Percentiles rank a stretch among this genome's conserved stretches.
Evolutionary conservation across 192 early-diverging fungal genomes (phyloP).

Genomic region (Mycoemilia scoparia): DNA sequence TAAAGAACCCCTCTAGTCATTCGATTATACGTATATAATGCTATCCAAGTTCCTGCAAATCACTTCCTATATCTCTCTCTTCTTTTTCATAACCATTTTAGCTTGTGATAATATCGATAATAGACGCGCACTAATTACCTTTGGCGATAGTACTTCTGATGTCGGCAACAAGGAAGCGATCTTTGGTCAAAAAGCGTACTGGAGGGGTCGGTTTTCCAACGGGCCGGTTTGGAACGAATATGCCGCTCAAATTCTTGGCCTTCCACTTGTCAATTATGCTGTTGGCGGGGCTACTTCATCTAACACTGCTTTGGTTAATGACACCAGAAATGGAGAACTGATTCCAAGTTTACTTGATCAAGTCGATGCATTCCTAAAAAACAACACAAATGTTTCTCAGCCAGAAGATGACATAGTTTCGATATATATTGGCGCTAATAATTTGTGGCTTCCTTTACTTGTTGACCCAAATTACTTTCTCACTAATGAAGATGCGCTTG

Average conservation of each 20-base stretch:
- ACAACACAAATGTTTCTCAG: slow-evolving; percentile 10
- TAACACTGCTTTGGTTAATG: slow-evolving; percentile 7
- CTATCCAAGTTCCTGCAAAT: too few relatives aligned
- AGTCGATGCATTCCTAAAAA: slow-evolving; percentile 8
- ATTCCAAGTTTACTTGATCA: slow-evolving; percentile 27
- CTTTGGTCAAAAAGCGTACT: slow-evolving; percentile 3
- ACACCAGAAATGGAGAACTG: slow-evolving; percentile 3
- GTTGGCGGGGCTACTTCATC: slow-evolving; percentile 9
- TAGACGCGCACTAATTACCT: too few relatives aligned
- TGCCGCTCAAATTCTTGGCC: slow-evolving; percentile 7
- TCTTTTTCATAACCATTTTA: too few relatives aligned
- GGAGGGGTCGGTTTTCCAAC: slow-evolving; percentile 11
- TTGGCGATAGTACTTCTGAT: slow-evolving; percentile 23
- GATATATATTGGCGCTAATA: slow-evolving; percentile 22
- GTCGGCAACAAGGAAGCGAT: slow-evolving; percentile 9
- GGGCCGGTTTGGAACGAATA: slow-evolving; percentile 22
- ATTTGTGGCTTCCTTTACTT: too few relatives aligned
- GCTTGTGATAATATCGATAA: too few relatives aligned
- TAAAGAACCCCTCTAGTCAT: too few relatives aligned
- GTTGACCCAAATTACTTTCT: too few relatives aligned
- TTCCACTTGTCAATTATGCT: slow-evolving; percentile 12
- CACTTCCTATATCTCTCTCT: too few relatives aligned
- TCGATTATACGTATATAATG: too few relatives aligned
- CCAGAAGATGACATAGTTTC: slow-evolving; percentile 18
- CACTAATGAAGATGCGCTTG: too few relatives aligned